Evolutionary conservation across 2,329 filamentous ascomycete species (phyloP), one percentile per base, ranked within the genome.

Genomic region (Clarireedia monteithiana): DNA sequence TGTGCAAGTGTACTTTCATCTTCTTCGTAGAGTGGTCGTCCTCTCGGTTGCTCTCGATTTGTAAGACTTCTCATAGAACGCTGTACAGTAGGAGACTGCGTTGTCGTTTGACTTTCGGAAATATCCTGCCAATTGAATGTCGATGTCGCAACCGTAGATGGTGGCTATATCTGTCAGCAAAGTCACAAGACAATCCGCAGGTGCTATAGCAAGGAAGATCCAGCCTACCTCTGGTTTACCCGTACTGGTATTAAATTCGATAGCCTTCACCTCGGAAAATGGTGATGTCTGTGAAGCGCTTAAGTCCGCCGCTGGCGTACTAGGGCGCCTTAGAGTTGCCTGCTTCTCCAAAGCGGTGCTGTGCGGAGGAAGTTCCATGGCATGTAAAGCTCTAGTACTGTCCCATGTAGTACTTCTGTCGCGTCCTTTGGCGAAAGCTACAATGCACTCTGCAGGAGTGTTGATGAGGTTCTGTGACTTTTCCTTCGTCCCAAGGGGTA

Each of bases 101-200:
- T 9, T 20, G 30, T 15, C 20, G 47, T 50, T 14, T 34, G 53
- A 14, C n/a, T 40, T 17, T 54, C 44, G 6, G 53, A 50, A 34
- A 64, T 55, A 36, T 66, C 58, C 47, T 65, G 63, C 63, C 63
- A 66, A 24, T 56, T 50, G 48, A 60, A 65, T 1, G 47, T 44
- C 10, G 53, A 55, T 50, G 53, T 55, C 10, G 38, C 30, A 9
- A 48, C 44, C 38, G 26, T 55, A 17, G 53, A 55, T 27, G 26
- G 50, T 26, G 49, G 40, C 54, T 64, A 55, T 20, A 26, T 27
- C 5, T 15, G 23, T 50, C 14, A 55, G 47, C 38, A 50, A 6
- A 20, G 6, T 36, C 24, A 15, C 12, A 10, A n/a, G 36, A 12
- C n/a, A 34, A 20, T 42, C 2, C 9, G 3, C 7, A 40, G 10